A percentile compares a stretch with the other conserved stretches of the same genome.
Conservation (phyloP, 169 alveolate species). For the Cyclospora cayetanensis region DNA sequence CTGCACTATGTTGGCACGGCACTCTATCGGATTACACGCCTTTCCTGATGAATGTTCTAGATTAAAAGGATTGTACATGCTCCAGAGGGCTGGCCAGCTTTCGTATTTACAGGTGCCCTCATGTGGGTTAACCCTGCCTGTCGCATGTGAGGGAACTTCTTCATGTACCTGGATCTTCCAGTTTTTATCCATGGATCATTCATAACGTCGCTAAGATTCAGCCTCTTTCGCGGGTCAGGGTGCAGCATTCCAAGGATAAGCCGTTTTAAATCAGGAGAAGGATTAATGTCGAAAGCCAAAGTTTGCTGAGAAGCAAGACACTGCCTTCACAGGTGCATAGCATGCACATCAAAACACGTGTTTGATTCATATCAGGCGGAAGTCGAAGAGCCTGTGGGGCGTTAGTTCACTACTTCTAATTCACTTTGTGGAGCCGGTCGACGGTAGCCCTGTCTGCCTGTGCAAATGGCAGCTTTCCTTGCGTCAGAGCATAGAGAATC, state of each 20-base stretch:
- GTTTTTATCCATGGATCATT: constrained; percentile 67
- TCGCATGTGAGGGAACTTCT: not conserved
- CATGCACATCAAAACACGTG: not conserved
- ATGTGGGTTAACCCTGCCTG: not conserved
- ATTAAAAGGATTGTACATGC: too few relatives aligned
- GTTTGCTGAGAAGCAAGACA: constrained; percentile 31
- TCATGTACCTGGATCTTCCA: constrained; percentile 37
- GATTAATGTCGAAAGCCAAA: constrained; percentile 27
- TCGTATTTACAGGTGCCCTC: too few relatives aligned
- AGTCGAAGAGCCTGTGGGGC: too few relatives aligned
- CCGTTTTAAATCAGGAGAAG: constrained; percentile 59
- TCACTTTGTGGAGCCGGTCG: constrained; percentile 45
- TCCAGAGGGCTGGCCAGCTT: too few relatives aligned
- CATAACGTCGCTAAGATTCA: constrained; percentile 64
- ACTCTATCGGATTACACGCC: too few relatives aligned
- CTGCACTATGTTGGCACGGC: too few relatives aligned
- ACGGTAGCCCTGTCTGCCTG: constrained; percentile 61
- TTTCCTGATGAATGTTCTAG: too few relatives aligned
- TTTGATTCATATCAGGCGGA: too few relatives aligned
- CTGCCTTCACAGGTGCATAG: not conserved
- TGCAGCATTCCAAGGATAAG: constrained; percentile 57
- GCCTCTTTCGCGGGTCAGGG: constrained; percentile 66
- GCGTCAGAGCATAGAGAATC: constrained; percentile 69
- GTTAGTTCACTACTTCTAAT: not conserved
- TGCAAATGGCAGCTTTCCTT: constrained; percentile 64